Conservation (phyloP, 106 monocot genomes). For the Allium sativum region DNA sequence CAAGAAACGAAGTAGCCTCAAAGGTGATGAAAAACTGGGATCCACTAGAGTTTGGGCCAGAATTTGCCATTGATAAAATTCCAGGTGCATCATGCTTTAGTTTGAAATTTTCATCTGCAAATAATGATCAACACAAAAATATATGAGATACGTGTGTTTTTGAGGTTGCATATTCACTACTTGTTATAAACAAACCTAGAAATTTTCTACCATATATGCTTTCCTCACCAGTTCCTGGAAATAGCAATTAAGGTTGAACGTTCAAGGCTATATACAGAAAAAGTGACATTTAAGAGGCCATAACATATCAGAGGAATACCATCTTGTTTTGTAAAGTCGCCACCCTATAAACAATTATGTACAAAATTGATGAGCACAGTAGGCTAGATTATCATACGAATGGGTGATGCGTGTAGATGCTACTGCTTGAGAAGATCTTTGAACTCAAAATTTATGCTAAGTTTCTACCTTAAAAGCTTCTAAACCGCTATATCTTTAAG, state of each 20-base stretch:
- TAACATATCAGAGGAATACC: slow-evolving; percentile 37
- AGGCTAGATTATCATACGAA: no score
- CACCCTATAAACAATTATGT: slow-evolving; percentile 28
- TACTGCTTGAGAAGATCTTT: background rate
- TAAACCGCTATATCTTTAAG: no score
- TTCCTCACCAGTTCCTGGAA: slow-evolving; percentile 56
- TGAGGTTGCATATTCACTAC: no score
- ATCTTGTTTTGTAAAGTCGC: slow-evolving; percentile 41
- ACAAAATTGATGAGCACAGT: background rate
- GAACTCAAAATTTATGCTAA: no score
- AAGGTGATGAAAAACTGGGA: slow-evolving; percentile 52
- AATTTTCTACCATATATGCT: slow-evolving; percentile 49
- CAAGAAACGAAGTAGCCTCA: slow-evolving; percentile 32
- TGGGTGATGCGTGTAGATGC: background rate
- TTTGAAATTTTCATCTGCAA: slow-evolving; percentile 43
- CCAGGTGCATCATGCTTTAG: slow-evolving; percentile 43
- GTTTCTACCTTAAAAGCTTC: no score
- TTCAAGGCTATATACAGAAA: slow-evolving; percentile 30
- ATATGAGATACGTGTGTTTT: no score
- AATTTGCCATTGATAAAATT: slow-evolving; percentile 44
- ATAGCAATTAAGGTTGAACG: slow-evolving; percentile 34
- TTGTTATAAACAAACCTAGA: slow-evolving; percentile 13
- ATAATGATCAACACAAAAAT: background rate
- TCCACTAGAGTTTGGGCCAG: slow-evolving; percentile 31
- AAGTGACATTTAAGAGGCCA: slow-evolving; percentile 38